Conservation (phyloP, 1,139 yeast species). For the Magnusiomyces suaveolens region DNA sequence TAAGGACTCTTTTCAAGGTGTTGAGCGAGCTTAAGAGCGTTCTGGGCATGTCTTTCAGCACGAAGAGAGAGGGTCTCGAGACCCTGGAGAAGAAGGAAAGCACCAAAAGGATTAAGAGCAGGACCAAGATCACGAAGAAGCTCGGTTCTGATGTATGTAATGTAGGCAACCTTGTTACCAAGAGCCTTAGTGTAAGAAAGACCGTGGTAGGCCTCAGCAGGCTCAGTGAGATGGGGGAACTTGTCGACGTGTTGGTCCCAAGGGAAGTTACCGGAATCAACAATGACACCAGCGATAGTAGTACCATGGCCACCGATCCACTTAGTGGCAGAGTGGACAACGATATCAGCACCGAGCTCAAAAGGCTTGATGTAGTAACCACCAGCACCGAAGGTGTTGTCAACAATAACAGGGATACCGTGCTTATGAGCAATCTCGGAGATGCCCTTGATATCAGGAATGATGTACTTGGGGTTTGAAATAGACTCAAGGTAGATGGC, state of each 20-base stretch:
- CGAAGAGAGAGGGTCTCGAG: conserved; percentile 88
- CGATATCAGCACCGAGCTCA: conserved; percentile 81
- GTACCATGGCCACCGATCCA: conserved; percentile 99
- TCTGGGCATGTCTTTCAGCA: conserved; percentile 81
- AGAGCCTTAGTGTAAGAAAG: conserved; percentile 70
- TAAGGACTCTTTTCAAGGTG: conserved; percentile 63
- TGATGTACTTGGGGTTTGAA: conserved; percentile 88
- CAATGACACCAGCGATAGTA: conserved; percentile 83
- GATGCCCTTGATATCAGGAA: conserved; percentile 80
- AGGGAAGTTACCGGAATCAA: conserved; percentile 87
- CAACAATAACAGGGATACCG: conserved; percentile 88
- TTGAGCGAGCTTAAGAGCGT: conserved; percentile 70
- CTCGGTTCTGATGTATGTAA: conserved; percentile 75
- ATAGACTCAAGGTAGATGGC: conserved; percentile 85
- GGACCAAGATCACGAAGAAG: conserved; percentile 90
- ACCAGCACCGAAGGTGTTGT: conserved; percentile 97
- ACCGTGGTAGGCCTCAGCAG: conserved; percentile 92
- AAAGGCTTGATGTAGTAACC: conserved; percentile 81
- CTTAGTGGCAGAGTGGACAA: conserved; percentile 86
- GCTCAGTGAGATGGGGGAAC: conserved; percentile 83
- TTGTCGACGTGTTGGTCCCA: conserved; percentile 76
- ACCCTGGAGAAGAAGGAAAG: conserved; percentile 82
- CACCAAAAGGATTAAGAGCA: conserved; percentile 74
- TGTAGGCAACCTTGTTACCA: conserved; percentile 62
- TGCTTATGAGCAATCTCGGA: conserved; percentile 72